These are phyloP conservation scores for Blumeria hordei DNA, from an alignment of 2,329 filamentous ascomycete species.

Conservation along the genomic window DNA sequence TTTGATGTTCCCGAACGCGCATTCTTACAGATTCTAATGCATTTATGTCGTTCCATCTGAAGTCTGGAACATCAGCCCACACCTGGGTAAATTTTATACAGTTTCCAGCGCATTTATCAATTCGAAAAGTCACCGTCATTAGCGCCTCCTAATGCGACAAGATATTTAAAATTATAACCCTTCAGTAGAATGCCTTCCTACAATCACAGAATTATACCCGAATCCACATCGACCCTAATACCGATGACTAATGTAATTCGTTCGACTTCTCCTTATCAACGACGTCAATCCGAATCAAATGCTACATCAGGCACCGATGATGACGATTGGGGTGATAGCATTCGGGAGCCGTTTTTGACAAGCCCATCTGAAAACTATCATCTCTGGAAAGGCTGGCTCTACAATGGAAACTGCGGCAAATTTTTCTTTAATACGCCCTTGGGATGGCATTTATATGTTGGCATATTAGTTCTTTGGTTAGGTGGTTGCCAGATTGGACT, in stretches of 20 bases:
- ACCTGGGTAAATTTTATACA: not conserved
- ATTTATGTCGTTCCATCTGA: no score
- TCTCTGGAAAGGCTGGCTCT: slow-evolving; percentile 15
- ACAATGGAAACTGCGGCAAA: slow-evolving; percentile 21
- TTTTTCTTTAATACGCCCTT: slow-evolving; percentile 22
- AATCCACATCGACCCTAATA: slow-evolving; percentile 10
- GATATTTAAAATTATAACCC: no score
- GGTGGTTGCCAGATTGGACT: slow-evolving; percentile 22
- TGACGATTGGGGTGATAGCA: slow-evolving; percentile 16
- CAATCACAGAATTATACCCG: slow-evolving; percentile 3
- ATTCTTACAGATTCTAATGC: no score
- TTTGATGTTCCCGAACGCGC: no score
- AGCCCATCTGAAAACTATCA: slow-evolving; percentile 9
- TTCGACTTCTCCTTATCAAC: slow-evolving; percentile 20
- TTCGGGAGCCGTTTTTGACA: slow-evolving; percentile 13
- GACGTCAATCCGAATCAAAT: slow-evolving; percentile 16
- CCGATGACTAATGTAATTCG: slow-evolving; percentile 22
- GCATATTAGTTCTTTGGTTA: slow-evolving; percentile 22
- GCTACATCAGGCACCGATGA: slow-evolving; percentile 24
- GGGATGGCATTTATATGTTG: slow-evolving; percentile 24
- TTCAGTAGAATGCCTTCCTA: slow-evolving; percentile 8
- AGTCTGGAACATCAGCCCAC: no score
- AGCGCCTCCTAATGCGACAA: slow-evolving; percentile 9
- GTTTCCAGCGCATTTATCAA: slow-evolving; percentile 7
- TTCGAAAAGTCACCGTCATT: slow-evolving; percentile 10